Percentiles rank a stretch among this genome's conserved stretches.
Conservation (phyloP, 805 yeast species). For the Zygosaccharomyces kombuchaensis region DNA sequence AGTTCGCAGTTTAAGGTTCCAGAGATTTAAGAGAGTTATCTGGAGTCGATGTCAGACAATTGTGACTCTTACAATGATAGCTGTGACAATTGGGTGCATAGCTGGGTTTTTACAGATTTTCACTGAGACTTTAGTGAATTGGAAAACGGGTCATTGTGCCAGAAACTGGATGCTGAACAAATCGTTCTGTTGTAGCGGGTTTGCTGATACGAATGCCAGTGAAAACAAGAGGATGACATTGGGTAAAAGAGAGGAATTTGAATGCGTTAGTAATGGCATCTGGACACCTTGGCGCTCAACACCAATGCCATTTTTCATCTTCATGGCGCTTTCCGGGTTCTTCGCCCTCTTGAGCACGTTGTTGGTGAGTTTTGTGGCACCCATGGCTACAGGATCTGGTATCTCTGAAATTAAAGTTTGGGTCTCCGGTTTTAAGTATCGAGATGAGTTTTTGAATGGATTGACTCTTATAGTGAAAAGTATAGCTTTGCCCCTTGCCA, state of each 20-base stretch:
- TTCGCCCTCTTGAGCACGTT: conserved; percentile 65
- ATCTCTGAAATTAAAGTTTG: conserved; percentile 95
- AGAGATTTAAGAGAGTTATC: conserved; percentile 14
- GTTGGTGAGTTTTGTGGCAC: conserved; percentile 68
- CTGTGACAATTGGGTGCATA: conserved; percentile 69
- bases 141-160: conserved; percentile 75
- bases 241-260: conserved; percentile 32
- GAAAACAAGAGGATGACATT: conserved; percentile 12
- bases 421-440: conserved; percentile 75
- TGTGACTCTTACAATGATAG: conserved; percentile 71
- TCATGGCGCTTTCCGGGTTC: conserved; percentile 51
- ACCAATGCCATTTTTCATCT: conserved; percentile 49
- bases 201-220: conserved; percentile 25
- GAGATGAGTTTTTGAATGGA: conserved; percentile 71
- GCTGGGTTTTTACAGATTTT: conserved; percentile 80
- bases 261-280: conserved; percentile 45
- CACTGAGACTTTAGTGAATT: conserved; percentile 80
- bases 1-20: conserved; percentile 9
- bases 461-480: conserved; percentile 72
- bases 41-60: conserved; percentile 43
- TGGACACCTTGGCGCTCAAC: conserved; percentile 66
- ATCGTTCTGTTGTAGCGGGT: conserved; percentile 78
- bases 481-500: conserved; percentile 80
- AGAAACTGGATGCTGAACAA: conserved; percentile 64
- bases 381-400: conserved; percentile 95